Percentiles rank a stretch among this genome's conserved stretches.
Evolutionary conservation across 208 protist genomes (phyloP).

Genomic region (Trypanosoma avium): DNA sequence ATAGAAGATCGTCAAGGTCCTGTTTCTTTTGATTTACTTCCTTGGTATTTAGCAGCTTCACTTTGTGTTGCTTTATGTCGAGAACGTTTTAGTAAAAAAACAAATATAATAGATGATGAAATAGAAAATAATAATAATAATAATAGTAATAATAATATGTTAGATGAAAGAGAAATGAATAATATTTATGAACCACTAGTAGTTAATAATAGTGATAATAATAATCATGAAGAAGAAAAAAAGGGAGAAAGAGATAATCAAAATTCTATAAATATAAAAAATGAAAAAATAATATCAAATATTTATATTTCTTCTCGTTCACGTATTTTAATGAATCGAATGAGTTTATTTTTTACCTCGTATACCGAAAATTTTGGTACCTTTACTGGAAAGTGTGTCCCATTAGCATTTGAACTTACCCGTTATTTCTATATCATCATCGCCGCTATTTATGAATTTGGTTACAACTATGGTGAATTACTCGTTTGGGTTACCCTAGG

Average conservation of each 20-base stretch:
- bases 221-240: not conserved
- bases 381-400: slow-evolving; percentile 14
- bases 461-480: not conserved
- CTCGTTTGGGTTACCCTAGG: slow-evolving; percentile 17
- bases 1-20: not conserved
- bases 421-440: slow-evolving; percentile 8
- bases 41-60: slow-evolving; percentile 11
- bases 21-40: slow-evolving; percentile 8
- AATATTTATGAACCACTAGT: not conserved
- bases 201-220: not conserved
- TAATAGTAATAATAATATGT: not conserved
- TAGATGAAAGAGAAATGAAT: not conserved
- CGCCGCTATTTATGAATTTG: not conserved
- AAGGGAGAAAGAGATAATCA: not conserved
- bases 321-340: not conserved
- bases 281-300: not conserved
- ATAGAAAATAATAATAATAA: not conserved
- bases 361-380: slow-evolving; percentile 1
- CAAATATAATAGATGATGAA: not conserved
- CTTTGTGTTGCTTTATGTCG: slow-evolving; percentile 7
- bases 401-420: slow-evolving; percentile 10
- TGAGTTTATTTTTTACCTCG: not conserved
- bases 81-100: not conserved
- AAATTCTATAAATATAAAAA: not conserved
- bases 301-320: not conserved